Evolutionary conservation across 768 basidiomycete species (phyloP), one percentile per base, ranked within the genome.

Genomic region (Mycena belliarum): DNA sequence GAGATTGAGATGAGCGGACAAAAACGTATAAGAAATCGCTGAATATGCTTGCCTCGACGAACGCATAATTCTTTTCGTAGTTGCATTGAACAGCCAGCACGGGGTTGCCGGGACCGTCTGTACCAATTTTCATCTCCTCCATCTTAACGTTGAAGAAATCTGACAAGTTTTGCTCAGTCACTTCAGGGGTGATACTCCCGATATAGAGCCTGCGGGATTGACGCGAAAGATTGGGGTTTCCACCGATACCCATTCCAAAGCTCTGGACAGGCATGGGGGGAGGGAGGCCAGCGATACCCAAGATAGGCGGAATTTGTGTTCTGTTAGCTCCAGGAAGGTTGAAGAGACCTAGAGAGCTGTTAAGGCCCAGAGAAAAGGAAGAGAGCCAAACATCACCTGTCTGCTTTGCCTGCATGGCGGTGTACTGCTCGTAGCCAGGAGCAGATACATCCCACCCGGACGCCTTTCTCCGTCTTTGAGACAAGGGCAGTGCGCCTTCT

Each of bases 11-110:
- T 24, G 28, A 60, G 55, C 20, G 61, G 24, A 52, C 63, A 38
- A 33, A 40, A 38, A 54, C n/a, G 16, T n/a, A n/a, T n/a, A n/a
- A 32, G 29, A 14, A 35, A 9, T 29, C 23, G 53, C 4, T 8
- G 1, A 44, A 46, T 25, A 54, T 8, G 29, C 35, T 35, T 70
- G 96, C 96, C 81, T 99, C 97, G 50, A 98, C 91, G 70, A 98
- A 99, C 1, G 97, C 97, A 69, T 98, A 99, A 66, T 93, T 95
- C 80, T 98, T 99, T 73, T 98, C 97, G 67, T 95, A 95, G 69
- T 98, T 98, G 76, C 97, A 91, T 68, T 96, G 94, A 6, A 97
- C 94, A 20, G 89, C 89, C 29, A 95, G 81, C 29, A 98, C 93
- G 11, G 96, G 93, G 61, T 94, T 93, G 21, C 93, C 94, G 23